phyloP scores from a whole-genome alignment of 2,329 filamentous ascomycete species.

The Ascochyta fabae region DNA sequence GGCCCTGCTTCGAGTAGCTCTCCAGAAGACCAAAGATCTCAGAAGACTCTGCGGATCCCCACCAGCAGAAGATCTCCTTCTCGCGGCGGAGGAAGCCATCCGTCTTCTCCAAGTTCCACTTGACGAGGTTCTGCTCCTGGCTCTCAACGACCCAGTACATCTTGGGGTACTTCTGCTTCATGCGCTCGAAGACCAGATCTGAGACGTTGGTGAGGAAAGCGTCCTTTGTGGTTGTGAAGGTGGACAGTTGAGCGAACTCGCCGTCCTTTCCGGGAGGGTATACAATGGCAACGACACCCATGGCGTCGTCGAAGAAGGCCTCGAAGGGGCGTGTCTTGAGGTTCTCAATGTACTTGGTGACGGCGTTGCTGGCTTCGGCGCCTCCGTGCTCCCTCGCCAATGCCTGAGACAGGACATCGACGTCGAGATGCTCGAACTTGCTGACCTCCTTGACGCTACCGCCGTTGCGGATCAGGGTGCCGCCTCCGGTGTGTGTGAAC shows the following conservation, averaged over 20 bases:
- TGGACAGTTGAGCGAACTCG: conserved; percentile 81
- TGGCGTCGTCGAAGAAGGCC: conserved; percentile 91
- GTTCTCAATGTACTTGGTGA: conserved; percentile 84
- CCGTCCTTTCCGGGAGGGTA: conserved; percentile 73
- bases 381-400: conserved; percentile 82
- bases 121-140: conserved; percentile 90
- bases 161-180: conserved; percentile 92
- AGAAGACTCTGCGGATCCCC: conserved; percentile 80
- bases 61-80: conserved; percentile 95
- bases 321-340: conserved; percentile 81
- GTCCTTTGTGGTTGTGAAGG: conserved; percentile 89
- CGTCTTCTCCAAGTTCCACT: conserved; percentile 96
- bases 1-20: conserved; percentile 82
- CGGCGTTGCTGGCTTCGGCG: conserved; percentile 79
- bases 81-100: conserved; percentile 87
- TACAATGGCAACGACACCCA: conserved; percentile 91
- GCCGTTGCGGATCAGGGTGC: conserved; percentile 88
- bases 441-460: conserved; percentile 83
- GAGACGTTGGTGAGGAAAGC: conserved; percentile 95
- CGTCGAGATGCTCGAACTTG: conserved; percentile 76
- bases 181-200: conserved; percentile 90
- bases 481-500: conserved; percentile 94
- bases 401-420: conserved; percentile 79
- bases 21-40: conserved; percentile 84
- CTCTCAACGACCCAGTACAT: conserved; percentile 96